These are phyloP conservation scores for Mycena alexandri DNA, from an alignment of 768 basidiomycete species.

Conservation along the genomic window DNA sequence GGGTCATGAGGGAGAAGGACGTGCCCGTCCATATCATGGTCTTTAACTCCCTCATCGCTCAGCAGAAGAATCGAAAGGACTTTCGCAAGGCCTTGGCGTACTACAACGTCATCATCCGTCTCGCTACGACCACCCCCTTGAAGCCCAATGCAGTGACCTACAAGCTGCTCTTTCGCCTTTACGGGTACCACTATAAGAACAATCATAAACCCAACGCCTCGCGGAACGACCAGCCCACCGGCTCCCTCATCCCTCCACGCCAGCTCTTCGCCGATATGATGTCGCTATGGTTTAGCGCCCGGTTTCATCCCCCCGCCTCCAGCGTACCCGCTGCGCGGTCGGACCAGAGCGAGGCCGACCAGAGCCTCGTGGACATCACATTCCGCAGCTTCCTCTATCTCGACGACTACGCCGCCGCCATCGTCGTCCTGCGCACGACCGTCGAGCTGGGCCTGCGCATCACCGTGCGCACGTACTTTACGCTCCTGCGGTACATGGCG, in stretches of 20 bases:
- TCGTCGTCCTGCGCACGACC: constrained; percentile 53
- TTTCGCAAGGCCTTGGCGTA: constrained; percentile 56
- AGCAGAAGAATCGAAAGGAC: constrained; percentile 49
- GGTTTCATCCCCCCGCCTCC: constrained; percentile 38
- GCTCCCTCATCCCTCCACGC: constrained; percentile 49
- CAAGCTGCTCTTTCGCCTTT: constrained; percentile 56
- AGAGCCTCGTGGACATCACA: constrained; percentile 52
- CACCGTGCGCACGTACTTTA: constrained; percentile 54
- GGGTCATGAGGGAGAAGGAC: constrained; percentile 53
- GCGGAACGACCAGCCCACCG: constrained; percentile 39
- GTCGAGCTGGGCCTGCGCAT: constrained; percentile 44
- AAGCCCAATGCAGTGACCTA: constrained; percentile 60
- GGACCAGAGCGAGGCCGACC: constrained; percentile 20
- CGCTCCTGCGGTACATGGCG: constrained; percentile 53
- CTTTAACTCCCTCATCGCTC: constrained; percentile 64
- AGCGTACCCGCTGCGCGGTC: constrained; percentile 42
- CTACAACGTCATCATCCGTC: constrained; percentile 54
- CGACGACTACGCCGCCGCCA: constrained; percentile 63
- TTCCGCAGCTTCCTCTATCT: constrained; percentile 59
- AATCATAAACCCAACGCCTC: constrained; percentile 32
- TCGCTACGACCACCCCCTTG: constrained; percentile 46
- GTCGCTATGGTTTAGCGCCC: constrained; percentile 38
- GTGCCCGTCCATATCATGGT: constrained; percentile 54
- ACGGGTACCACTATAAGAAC: constrained; percentile 37
- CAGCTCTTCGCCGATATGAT: constrained; percentile 62